phyloP scores from a whole-genome alignment of 1,139 yeast species.

The Scheffersomyces segobiensis region DNA sequence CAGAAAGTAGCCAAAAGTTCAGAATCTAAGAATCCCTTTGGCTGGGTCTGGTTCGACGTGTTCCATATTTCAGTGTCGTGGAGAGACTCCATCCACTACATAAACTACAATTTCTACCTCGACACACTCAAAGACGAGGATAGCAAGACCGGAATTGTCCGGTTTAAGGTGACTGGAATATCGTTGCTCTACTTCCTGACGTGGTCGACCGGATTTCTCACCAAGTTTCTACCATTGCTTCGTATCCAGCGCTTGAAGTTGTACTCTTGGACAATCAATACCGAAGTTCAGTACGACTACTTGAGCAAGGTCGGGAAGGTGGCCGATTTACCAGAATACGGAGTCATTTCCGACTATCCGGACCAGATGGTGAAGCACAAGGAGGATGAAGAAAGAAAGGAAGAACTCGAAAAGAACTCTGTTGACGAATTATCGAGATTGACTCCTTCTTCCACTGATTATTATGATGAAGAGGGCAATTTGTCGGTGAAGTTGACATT shows the following conservation, averaged over 20 bases:
- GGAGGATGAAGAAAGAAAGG: constrained; percentile 1
- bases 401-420: not conserved
- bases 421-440: constrained; percentile 7
- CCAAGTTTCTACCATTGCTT: constrained; percentile 38
- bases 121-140: constrained; percentile 19
- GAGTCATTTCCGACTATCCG: constrained; percentile 66
- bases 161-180: constrained; percentile 37
- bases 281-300: constrained; percentile 47
- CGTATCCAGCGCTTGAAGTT: constrained; percentile 49
- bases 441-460: constrained; percentile 8
- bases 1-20: constrained; percentile 12
- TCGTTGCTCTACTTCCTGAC: constrained; percentile 41
- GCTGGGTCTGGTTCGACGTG: constrained; percentile 33
- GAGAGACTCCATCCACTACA: constrained; percentile 33
- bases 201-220: constrained; percentile 39
- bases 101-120: constrained; percentile 39
- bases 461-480: constrained; percentile 13
- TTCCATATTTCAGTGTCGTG: constrained; percentile 39
- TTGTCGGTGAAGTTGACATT: constrained; percentile 19
- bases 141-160: constrained; percentile 15
- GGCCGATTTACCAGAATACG: constrained; percentile 38
- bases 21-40: constrained; percentile 11
- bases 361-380: constrained; percentile 31
- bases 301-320: constrained; percentile 27
- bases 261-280: constrained; percentile 85